Percentiles rank a stretch among this genome's conserved stretches.
These are phyloP conservation scores for Pisolithus tinctorius DNA, from an alignment of 768 basidiomycete species.

Conservation along the genomic window DNA sequence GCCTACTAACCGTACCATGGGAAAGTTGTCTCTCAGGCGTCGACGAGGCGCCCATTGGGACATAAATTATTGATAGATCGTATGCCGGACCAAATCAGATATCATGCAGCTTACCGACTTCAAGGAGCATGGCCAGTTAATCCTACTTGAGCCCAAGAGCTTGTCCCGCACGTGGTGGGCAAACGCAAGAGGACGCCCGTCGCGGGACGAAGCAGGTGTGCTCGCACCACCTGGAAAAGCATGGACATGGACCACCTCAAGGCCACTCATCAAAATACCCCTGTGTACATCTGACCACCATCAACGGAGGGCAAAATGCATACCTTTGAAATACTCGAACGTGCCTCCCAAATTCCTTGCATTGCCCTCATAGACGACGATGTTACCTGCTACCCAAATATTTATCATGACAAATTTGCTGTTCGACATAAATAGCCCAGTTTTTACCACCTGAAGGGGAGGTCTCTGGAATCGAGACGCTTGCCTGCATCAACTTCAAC, in stretches of 20 bases:
- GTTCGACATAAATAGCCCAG: conserved; percentile 52
- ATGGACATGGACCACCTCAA: conserved; percentile 36
- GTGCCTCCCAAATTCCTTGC: conserved; percentile 37
- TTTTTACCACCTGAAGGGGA: conserved; percentile 57
- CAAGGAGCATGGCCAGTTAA: too few species aligned
- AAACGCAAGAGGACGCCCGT: conserved; percentile 16
- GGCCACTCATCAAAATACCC: conserved; percentile 56
- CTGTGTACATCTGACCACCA: conserved; percentile 50
- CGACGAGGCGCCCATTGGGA: too few species aligned
- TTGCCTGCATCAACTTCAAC: conserved; percentile 38
- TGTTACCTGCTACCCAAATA: conserved; percentile 53
- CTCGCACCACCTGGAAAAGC: conserved; percentile 46
- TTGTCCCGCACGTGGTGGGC: conserved; percentile 13
- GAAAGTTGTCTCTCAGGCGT: too few species aligned
- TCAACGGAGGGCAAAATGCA: neutral
- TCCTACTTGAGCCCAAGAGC: too few species aligned
- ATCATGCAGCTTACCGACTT: too few species aligned
- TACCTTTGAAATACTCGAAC: conserved; percentile 68
- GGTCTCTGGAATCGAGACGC: conserved; percentile 46
- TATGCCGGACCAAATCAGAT: too few species aligned
- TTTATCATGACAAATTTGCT: conserved; percentile 73
- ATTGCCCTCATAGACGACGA: conserved; percentile 62
- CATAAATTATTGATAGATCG: too few species aligned
- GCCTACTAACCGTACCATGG: too few species aligned
- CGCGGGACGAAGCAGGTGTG: conserved; percentile 62